A percentile compares a stretch with the other conserved stretches of the same genome.
phyloP scores from a whole-genome alignment of 2,329 filamentous ascomycete species.

The Microdochium trichocladiopsis region DNA sequence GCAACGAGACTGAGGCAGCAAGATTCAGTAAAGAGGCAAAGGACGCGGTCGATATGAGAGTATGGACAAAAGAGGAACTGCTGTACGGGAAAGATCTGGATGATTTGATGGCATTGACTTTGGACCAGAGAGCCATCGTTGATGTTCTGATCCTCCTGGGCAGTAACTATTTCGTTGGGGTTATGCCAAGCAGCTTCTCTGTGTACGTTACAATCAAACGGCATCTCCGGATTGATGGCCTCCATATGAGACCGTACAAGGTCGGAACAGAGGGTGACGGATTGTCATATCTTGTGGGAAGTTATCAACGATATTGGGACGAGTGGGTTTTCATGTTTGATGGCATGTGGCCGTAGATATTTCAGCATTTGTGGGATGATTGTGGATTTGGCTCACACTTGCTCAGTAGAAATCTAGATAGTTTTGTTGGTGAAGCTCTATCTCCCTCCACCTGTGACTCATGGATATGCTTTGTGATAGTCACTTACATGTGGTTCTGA shows the following conservation, averaged over 20 bases:
- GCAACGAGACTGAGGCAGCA: slow-evolving; percentile 31
- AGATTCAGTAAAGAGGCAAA: slow-evolving; percentile 26
- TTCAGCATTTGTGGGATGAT: slow-evolving; percentile 2
- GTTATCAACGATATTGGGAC: slow-evolving; percentile 36
- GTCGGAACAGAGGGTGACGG: slow-evolving; percentile 33
- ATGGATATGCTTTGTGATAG: too few species aligned
- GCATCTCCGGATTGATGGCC: slow-evolving; percentile 29
- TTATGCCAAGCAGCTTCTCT: slow-evolving; percentile 40
- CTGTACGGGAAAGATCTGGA: slow-evolving; percentile 21
- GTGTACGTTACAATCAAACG: slow-evolving; percentile 38
- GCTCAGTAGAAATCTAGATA: too few species aligned
- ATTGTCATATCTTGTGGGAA: slow-evolving; percentile 33
- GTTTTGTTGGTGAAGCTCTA: too few species aligned
- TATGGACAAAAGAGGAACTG: slow-evolving; percentile 30
- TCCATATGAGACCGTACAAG: slow-evolving; percentile 35
- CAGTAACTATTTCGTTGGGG: slow-evolving; percentile 32
- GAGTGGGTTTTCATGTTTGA: slow-evolving; percentile 43
- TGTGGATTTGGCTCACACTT: too few species aligned
- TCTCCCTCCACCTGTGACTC: too few species aligned
- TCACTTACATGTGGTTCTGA: too few species aligned
- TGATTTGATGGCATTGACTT: slow-evolving; percentile 27
- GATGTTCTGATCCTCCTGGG: slow-evolving; percentile 32
- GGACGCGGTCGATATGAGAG: slow-evolving; percentile 21
- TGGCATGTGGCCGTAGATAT: slow-evolving; percentile 29
- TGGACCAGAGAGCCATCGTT: slow-evolving; percentile 36